Base-by-base conservation (phyloP, 75 land plant species). In the Sequoia sempervirens region DNA sequence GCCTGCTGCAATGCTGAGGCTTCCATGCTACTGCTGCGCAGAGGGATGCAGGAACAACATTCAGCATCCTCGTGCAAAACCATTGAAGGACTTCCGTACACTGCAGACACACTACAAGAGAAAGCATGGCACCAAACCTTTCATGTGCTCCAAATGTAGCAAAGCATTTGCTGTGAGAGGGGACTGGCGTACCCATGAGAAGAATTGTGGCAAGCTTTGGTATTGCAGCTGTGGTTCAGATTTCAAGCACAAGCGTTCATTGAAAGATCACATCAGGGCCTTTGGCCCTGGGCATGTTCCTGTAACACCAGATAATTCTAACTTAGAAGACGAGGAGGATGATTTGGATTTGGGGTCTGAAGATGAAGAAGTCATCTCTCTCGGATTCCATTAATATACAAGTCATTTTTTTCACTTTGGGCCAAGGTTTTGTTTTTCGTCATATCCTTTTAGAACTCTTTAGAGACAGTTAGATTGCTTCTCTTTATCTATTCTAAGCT, bases 131-230 rank as follows among this genome's bases (percentile, higher is more conserved):
- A 81, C 61, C 82, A 89, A 87, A 85, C 91, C 91, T 14, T 91
- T 89, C 87, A 66, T 70, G 66, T 91, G 92, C 84, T 11, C 89
- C 37, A 91, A 91, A 82, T 91, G 92, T 82, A 76, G 69, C 80
- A 91, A 91, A 85, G 78, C 89, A 9, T 91, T 91, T 46, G 92
- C 92, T 1, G 92, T 90, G 66, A 85, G 91, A 2, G 92, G 92
- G 12, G 92, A 90, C 83, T 90, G 92, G 92, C 79, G 92, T 9
- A 90, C 92, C 43, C 92, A 90, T 74, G 92, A 90, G 86, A 90
- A 90, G 87, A 91, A 91, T 88, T 91, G 92, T 43, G 92, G 92
- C 17, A 91, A 89, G 91, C 91, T 91, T 26, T 91, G 92, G 92
- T 89, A 75, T 79, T 91, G 92, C 84, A 87, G 83, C 50, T 91